These are phyloP conservation scores for Globisporangium paddicum DNA, from an alignment of 352 stramenopile species.

Conservation along the genomic window DNA sequence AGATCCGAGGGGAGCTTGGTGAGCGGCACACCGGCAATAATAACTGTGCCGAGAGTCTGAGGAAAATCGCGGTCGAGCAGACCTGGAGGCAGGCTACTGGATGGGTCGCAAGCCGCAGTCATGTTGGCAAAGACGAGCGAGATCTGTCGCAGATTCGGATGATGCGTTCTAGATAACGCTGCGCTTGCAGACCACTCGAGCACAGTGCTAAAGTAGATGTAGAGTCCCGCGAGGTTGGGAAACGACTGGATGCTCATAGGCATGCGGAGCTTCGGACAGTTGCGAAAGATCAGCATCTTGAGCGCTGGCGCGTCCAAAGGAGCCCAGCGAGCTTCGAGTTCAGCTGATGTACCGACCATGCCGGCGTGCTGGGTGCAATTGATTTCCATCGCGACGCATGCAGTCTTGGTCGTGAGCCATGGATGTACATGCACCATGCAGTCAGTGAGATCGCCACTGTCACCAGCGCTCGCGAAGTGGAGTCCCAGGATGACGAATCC, in stretches of 20 bases:
- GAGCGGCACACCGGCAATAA: neutral
- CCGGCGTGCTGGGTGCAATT: neutral
- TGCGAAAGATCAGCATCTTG: neutral
- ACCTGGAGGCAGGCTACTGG: slow-evolving; percentile 1
- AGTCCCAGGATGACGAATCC: neutral
- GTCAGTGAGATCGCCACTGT: neutral
- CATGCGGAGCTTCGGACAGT: slow-evolving; percentile 1
- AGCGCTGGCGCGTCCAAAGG: neutral
- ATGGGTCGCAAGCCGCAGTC: neutral
- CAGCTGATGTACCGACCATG: neutral
- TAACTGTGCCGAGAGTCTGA: neutral
- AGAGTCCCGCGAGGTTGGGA: neutral
- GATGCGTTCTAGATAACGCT: neutral
- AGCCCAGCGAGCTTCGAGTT: neutral
- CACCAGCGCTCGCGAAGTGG: neutral
- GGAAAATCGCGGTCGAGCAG: neutral
- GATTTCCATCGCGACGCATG: neutral
- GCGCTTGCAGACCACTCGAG: slow-evolving; percentile 1
- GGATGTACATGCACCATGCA: neutral
- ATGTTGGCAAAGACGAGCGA: neutral
- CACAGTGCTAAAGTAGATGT: neutral
- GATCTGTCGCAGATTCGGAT: slow-evolving; percentile 2
- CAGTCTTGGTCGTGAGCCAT: neutral
- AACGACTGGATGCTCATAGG: neutral
- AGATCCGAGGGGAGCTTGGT: slow-evolving; percentile 13